These are phyloP conservation scores for Aphanomyces cochlioides DNA, from an alignment of 352 stramenopile species.

Conservation along the genomic window DNA sequence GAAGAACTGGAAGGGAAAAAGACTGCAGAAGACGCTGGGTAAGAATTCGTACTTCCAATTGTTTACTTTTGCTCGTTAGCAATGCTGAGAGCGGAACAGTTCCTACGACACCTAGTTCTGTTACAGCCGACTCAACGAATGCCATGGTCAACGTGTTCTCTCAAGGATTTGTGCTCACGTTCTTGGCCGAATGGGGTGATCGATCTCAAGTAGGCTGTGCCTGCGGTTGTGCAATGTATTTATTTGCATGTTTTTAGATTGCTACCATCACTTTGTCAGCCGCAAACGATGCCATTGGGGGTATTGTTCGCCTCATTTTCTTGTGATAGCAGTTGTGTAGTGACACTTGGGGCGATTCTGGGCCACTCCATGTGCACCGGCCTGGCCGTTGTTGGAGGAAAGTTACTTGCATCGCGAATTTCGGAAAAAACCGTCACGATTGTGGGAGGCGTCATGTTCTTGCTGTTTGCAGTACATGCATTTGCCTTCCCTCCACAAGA, in stretches of 20 bases:
- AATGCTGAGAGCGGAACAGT: constrained; percentile 34
- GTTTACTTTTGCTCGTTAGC: background rate
- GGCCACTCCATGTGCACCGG: constrained; percentile 98
- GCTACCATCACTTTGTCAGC: constrained; percentile 97
- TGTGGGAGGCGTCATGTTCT: constrained; percentile 94
- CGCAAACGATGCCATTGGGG: constrained; percentile 90
- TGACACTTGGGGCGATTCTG: constrained; percentile 94
- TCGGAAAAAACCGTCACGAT: constrained; percentile 96
- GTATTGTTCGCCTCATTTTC: constrained; percentile 21
- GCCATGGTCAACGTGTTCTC: constrained; percentile 87
- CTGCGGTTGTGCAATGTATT: background rate
- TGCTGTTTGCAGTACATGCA: constrained; percentile 96
- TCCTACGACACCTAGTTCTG: constrained; percentile 29
- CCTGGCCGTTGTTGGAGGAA: constrained; percentile 95
- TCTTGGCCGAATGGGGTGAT: constrained; percentile 98
- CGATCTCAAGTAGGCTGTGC: constrained; percentile 80
- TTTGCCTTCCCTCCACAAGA: constrained; percentile 84
- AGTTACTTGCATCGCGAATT: constrained; percentile 97
- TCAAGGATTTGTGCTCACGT: constrained; percentile 96
- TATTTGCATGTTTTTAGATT: constrained; percentile 56
- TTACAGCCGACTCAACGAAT: background rate
- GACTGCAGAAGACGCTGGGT: constrained; percentile 59
- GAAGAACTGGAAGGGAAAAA: constrained; percentile 85
- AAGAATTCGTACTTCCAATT: constrained; percentile 18
- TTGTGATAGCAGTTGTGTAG: constrained; percentile 44